Conservation (phyloP, 1,284 basidiomycete species). For the Rhodotorula mucilaginosa region DNA sequence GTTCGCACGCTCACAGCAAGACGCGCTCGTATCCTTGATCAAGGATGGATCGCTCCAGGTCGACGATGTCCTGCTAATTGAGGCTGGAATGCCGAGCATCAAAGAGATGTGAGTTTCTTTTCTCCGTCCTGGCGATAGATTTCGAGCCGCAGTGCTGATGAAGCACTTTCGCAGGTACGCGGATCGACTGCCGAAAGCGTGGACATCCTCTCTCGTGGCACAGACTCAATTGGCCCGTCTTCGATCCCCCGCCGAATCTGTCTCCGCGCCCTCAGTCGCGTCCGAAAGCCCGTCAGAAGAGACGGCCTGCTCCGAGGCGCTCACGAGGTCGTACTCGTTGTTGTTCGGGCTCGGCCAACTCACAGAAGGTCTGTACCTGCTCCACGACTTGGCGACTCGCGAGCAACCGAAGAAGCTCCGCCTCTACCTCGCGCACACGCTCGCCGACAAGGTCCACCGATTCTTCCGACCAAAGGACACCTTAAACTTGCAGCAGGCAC, state of each 20-base stretch:
- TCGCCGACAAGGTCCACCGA: conserved; percentile 1
- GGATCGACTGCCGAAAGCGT: conserved; percentile 34
- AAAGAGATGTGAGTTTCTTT: conserved; percentile 24
- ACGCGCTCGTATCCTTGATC: conserved; percentile 32
- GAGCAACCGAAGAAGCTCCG: conserved; percentile 1
- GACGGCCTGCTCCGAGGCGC: conserved; percentile 26
- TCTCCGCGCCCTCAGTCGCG: background rate
- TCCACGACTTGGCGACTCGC: conserved; percentile 23
- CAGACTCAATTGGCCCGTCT: conserved; percentile 15
- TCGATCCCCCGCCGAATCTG: conserved; percentile 7
- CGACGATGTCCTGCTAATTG: conserved; percentile 35
- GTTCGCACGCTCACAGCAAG: conserved; percentile 29
- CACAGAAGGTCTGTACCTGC: conserved; percentile 26
- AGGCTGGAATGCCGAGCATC: conserved; percentile 34
- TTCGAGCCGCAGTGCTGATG: background rate
- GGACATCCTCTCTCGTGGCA: conserved; percentile 35
- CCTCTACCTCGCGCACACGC: conserved; percentile 17
- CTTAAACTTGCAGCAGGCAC: conserved; percentile 29
- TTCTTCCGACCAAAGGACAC: conserved; percentile 1
- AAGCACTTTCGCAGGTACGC: conserved; percentile 22
- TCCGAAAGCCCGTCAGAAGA: background rate
- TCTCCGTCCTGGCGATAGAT: background rate
- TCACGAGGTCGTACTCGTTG: conserved; percentile 36
- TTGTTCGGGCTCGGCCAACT: conserved; percentile 37
- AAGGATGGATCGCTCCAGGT: conserved; percentile 37